Base-by-base conservation (phyloP, 2,329 filamentous ascomycete genomes). In the Gyromitra esculenta region DNA sequence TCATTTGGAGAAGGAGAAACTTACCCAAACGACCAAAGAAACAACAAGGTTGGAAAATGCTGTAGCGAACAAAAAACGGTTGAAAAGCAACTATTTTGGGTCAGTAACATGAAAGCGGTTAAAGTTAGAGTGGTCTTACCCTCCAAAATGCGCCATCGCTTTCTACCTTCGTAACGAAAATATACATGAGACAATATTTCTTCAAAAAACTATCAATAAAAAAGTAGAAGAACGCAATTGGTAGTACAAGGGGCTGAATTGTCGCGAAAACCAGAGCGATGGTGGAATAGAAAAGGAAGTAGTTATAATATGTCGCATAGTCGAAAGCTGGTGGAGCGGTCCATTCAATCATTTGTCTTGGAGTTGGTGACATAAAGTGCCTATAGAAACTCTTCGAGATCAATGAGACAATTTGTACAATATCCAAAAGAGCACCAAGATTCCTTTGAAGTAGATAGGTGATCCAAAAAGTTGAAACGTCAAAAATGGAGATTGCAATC, bases 261-360 rank as follows among this genome's bases (percentile, higher is more conserved):
- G 90, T 89, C 1, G 91, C 90, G 82, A 96, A 97, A 81, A 91
- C 93, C 15, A 99, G 86, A 0, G 93, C 91, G 41, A 98, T 92
- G 0, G 95, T 97, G 31, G 92, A 87, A 85, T 98, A 99, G 85
- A 93, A 99, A 39, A 98, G 86, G 84, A 97, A 97, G 83, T 97
- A 98, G 84, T 97, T 98, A 87, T 97, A 99, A 85, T 98, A 98
- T 80, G 90, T 93, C 75, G 96, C 93, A 82, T 97, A 98, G 80
- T 98, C 94, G 83, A 99, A 97, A 0, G 92, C 87, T 1, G 93
- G 94, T 0, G 96, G 96, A 2, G 96, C 96, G 0, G 94, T 97
- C 82, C 96, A 89, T 83, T 97, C 93, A 80, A 98, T 98, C 80
- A 96, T 86, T 83, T 97, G 91, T 80, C 96, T 88, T 4, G 96